Base-by-base conservation (phyloP, 805 yeast genomes). In the Sugiyamaella valdiviana region DNA sequence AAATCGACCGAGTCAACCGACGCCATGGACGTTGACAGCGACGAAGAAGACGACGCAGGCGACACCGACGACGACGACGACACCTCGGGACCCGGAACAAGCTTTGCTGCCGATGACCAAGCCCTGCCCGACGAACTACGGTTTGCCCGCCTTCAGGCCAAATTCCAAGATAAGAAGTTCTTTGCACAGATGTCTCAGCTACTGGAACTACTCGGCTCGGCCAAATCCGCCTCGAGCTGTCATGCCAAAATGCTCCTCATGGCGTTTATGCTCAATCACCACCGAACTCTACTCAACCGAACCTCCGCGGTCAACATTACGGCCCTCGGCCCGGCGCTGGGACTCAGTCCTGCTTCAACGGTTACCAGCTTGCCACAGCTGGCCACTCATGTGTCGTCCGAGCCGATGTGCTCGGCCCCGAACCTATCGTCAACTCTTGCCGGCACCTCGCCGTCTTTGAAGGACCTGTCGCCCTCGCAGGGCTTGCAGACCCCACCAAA, bases 261-360 rank as follows among this genome's bases (percentile, higher is more conserved):
- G 50, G 58, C 54, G 14, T 51, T 45, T 36, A 50, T 53, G 57
- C 45, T 55, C 39, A 46, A 45, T 41, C 57, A 54, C 36, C 51
- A 54, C 44, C 32, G 42, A 16, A 39, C 39, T 14, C 44, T 46
- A 14, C 14, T 14, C 3, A 24, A 22, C 17, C 20, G 14, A 15
- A 16, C 29, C 6, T 22, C 42, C 14, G 26, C n/a, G n/a, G n/a
- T n/a, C n/a, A n/a, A n/a, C 42, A 10, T 10, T 6, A 20, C 6
- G 26, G 23, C 42, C 42, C 12, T 7, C 14, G 23, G 9, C 6
- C 15, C 16, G 17, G 14, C 9, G 16, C 12, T 39, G 26, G 6
- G 29, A 22, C 14, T 22, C 14, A 12, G 36, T 29, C 36, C 36
- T n/a, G n/a, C n/a, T 29, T 29, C 36, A 29, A n/a, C 10, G 36